Percentiles rank a stretch among this genome's conserved stretches.
phyloP scores from a whole-genome alignment of 108 stramenopile genomes.

The Nannochloropsis gaditana region DNA sequence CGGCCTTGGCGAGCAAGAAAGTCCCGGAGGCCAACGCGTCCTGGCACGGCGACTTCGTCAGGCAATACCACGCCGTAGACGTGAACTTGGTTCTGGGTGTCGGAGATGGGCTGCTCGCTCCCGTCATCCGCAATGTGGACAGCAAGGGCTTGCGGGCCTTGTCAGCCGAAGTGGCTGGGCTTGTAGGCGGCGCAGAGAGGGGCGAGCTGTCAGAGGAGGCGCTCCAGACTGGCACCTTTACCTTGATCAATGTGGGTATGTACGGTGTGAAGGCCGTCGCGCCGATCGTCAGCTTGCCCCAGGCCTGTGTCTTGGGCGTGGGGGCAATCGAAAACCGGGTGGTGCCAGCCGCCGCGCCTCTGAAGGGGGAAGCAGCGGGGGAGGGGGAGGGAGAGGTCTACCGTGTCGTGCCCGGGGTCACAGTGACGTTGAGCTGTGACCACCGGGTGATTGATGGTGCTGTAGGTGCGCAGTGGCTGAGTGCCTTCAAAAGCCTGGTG shows the following conservation, averaged over 20 bases:
- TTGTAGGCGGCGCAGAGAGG: slow-evolving; percentile 21
- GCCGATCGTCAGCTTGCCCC: slow-evolving; percentile 92
- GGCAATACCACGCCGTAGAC: slow-evolving; percentile 80
- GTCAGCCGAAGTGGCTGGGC: slow-evolving; percentile 35
- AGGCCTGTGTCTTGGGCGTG: slow-evolving; percentile 84
- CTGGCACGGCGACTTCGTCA: slow-evolving; percentile 67
- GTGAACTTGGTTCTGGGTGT: slow-evolving; percentile 76
- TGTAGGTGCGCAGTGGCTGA: slow-evolving; percentile 89
- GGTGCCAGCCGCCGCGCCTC: slow-evolving; percentile 66
- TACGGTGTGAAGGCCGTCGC: slow-evolving; percentile 90
- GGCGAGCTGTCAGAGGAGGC: not conserved
- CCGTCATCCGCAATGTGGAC: slow-evolving; percentile 75
- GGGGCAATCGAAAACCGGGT: slow-evolving; percentile 83
- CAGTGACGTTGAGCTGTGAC: slow-evolving; percentile 92
- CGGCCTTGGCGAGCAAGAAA: slow-evolving; percentile 67
- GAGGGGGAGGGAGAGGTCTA: slow-evolving; percentile 55
- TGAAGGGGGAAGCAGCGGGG: slow-evolving; percentile 54
- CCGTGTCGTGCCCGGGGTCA: slow-evolving; percentile 71
- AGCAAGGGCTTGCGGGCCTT: slow-evolving; percentile 37
- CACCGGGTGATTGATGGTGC: slow-evolving; percentile 97
- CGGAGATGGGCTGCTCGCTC: slow-evolving; percentile 70
- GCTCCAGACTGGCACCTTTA: slow-evolving; percentile 64
- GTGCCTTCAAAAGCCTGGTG: slow-evolving; percentile 80
- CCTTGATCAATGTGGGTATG: slow-evolving; percentile 90
- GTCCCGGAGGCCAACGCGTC: slow-evolving; percentile 86